These are phyloP conservation scores for Gonapodya sp. DNA, from an alignment of 192 early-diverging fungal species.

Conservation along the genomic window DNA sequence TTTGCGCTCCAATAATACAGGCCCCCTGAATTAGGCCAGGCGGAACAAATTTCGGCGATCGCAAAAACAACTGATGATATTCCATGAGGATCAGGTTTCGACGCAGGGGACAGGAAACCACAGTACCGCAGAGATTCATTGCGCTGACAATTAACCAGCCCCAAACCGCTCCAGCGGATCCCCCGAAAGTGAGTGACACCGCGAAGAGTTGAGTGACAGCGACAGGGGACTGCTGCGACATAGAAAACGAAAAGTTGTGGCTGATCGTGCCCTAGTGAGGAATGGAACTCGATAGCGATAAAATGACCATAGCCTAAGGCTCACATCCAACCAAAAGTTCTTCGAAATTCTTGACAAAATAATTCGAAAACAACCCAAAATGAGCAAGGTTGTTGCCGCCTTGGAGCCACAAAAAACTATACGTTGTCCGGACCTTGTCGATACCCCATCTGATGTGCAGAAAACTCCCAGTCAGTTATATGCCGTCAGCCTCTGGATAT, in stretches of 20 bases:
- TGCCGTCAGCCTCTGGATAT: not conserved
- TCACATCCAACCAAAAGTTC: not conserved
- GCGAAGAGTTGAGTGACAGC: not conserved
- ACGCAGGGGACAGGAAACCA: not conserved
- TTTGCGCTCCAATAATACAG: not conserved
- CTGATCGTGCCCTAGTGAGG: too few species aligned
- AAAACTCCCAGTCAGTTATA: not conserved
- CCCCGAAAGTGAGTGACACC: not conserved
- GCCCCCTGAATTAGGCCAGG: not conserved
- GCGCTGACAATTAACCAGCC: not conserved
- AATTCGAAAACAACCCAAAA: not conserved
- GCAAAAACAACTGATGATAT: not conserved
- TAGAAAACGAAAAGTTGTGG: not conserved
- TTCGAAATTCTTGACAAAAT: not conserved
- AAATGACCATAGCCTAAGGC: not conserved
- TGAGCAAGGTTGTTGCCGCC: not conserved
- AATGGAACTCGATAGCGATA: not conserved
- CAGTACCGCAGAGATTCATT: not conserved
- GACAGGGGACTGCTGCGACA: not conserved
- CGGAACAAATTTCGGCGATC: constrained; percentile 8
- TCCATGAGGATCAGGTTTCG: not conserved
- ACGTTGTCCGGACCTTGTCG: not conserved
- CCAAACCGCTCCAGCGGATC: not conserved
- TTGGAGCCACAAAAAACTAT: not conserved
- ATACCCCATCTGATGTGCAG: not conserved